Evolutionary conservation across 2,329 filamentous ascomycete species (phyloP), one percentile per base, ranked within the genome.

Genomic region (Sporothrix euskadiensis): DNA sequence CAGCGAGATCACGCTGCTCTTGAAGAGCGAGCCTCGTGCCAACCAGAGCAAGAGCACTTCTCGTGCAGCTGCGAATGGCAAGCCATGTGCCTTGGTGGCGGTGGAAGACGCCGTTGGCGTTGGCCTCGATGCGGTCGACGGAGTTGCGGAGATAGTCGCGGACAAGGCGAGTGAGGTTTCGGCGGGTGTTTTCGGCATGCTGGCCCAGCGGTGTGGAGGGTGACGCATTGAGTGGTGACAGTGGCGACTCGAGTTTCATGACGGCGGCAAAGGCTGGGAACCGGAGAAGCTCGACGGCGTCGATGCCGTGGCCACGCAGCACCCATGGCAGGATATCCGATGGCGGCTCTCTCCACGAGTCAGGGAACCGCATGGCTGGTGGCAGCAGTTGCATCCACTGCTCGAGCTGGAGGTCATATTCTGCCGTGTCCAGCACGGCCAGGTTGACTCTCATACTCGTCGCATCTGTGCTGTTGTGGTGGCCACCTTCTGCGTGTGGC

Each of bases 51-150:
- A 74, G 52, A 1, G 71, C 73, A 39, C 71, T 74, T 1, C 73
- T 39, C 12, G 71, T 69, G 16, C 71, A 73, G 22, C 68, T 71
- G 19, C 73, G 73, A 5, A 74, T 59, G 39, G 61, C 69, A 3
- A 74, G 69, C 73, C 73, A 74, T 4, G 71, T 47, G 6, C 73
- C 73, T 10, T 74, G 73, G 71, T 74, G 73, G 30, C 73, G 73
- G n/a, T 74, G 73, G 61, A 69, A 73, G 44, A 72, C 56, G 3
- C 72, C 71, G 14, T 71, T 63, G 7, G 69, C 47, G 6, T 71
- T 72, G 56, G 72, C 72, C 14, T 75, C 69, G 63, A 75, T 75
- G 69, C 72, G 74, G 44, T 69, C 44, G 14, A 59, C 52, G 3
- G 71, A 72, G 19, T 73, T 73, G 22, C 41, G 44, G 2, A 73